A percentile compares a stretch with the other conserved stretches of the same genome.
Evolutionary conservation across 2,329 filamentous ascomycete genomes (phyloP).

Genomic region (Penicillium griseofulvum): DNA sequence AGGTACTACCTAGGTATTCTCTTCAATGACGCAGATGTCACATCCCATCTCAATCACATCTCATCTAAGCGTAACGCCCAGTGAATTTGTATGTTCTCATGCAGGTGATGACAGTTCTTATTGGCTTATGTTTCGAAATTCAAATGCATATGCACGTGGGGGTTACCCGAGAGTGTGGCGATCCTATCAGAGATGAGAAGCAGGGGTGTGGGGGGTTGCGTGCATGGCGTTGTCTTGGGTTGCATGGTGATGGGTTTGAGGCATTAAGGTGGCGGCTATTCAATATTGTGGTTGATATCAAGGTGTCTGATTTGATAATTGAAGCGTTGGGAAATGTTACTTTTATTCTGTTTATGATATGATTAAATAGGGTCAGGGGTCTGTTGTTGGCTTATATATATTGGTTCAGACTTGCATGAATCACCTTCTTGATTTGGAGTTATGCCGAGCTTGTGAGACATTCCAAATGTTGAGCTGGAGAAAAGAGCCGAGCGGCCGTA

Average conservation of each 20-base stretch:
- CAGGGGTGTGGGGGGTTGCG: background rate
- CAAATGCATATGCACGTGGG: conserved; percentile 3
- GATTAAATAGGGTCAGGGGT: background rate
- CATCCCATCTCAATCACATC: conserved; percentile 1
- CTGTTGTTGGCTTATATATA: no score
- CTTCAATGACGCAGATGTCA: conserved; percentile 3
- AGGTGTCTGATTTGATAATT: background rate
- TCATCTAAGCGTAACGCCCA: background rate
- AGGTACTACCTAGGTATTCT: background rate
- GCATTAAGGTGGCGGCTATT: background rate
- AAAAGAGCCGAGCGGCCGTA: background rate
- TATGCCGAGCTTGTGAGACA: background rate
- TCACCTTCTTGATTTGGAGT: background rate
- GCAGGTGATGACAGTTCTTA: background rate
- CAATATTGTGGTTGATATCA: no score
- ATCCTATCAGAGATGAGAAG: conserved; percentile 1
- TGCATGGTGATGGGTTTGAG: background rate
- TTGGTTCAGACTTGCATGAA: background rate
- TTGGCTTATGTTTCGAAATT: background rate
- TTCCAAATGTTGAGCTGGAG: background rate
- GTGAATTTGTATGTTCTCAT: background rate
- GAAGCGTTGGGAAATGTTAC: background rate
- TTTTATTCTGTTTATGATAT: background rate
- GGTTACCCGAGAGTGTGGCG: conserved; percentile 2
- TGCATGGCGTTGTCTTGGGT: background rate